phyloP scores from a whole-genome alignment of 116 monocot species.

The Trichopus zeylanicus region DNA sequence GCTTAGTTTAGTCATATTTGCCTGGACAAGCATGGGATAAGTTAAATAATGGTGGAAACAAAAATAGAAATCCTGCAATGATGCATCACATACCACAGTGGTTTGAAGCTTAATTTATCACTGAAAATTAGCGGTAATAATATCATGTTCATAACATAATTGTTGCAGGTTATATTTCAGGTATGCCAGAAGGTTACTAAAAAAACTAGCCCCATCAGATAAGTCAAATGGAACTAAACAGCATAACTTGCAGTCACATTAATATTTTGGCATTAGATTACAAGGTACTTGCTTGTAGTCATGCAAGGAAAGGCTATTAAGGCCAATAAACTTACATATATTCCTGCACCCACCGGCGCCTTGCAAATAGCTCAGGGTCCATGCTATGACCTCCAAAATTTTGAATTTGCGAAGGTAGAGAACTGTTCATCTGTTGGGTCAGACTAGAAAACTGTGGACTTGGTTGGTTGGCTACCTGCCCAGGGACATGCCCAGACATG shows the following conservation, averaged over 20 bases:
- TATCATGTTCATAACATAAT: background rate
- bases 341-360: slow-evolving; percentile 22
- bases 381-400: slow-evolving; percentile 24
- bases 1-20: too few relatives aligned
- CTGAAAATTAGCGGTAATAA: background rate
- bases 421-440: slow-evolving; percentile 24
- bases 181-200: background rate
- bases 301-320: background rate
- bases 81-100: background rate
- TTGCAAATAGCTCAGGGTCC: slow-evolving; percentile 30
- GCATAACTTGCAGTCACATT: background rate
- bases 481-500: slow-evolving; percentile 27
- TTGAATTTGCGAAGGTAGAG: slow-evolving; percentile 37
- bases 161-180: background rate
- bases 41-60: too few relatives aligned
- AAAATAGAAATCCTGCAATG: too few relatives aligned
- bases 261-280: background rate
- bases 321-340: slow-evolving; percentile 47
- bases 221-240: background rate
- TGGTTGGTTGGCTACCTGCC: slow-evolving; percentile 25
- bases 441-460: slow-evolving; percentile 16
- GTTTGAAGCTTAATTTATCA: background rate
- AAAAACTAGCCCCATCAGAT: background rate
- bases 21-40: too few relatives aligned
- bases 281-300: background rate